Evolutionary conservation across 768 basidiomycete genomes (phyloP).

Genomic region (Baorangia bicolor): DNA sequence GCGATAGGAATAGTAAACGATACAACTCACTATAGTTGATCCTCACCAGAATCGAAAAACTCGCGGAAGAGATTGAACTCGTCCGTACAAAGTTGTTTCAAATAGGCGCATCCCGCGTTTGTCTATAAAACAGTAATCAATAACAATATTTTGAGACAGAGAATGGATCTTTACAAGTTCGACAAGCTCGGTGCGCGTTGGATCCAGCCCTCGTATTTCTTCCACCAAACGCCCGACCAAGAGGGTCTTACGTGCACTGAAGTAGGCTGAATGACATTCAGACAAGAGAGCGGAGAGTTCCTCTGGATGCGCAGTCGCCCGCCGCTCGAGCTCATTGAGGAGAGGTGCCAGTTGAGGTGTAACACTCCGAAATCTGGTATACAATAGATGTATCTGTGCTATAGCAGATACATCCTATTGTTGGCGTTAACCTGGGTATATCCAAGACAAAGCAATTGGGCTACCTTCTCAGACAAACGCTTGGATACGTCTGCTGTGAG

Average conservation of each 20-base stretch:
- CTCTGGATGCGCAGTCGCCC: conserved; percentile 74
- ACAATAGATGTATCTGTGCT: conserved; percentile 81
- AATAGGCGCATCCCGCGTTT: conserved; percentile 84
- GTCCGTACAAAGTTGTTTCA: conserved; percentile 87
- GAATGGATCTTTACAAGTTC: conserved; percentile 61
- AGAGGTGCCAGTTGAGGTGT: conserved; percentile 73
- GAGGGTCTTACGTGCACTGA: conserved; percentile 67
- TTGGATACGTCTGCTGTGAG: conserved; percentile 76
- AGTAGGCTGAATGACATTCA: conserved; percentile 89
- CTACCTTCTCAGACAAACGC: conserved; percentile 72
- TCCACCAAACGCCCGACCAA: conserved; percentile 71
- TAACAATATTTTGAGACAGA: neutral
- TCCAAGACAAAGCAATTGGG: neutral
- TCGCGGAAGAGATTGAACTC: conserved; percentile 84
- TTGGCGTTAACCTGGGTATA: neutral
- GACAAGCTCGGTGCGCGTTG: conserved; percentile 77
- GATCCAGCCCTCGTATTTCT: conserved; percentile 83
- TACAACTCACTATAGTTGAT: conserved; percentile 61
- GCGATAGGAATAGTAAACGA: neutral
- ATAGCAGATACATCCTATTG: conserved; percentile 72
- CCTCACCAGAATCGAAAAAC: conserved; percentile 87
- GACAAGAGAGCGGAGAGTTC: conserved; percentile 76
- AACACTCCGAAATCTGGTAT: conserved; percentile 81
- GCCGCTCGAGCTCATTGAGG: conserved; percentile 80
- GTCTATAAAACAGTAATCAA: conserved; percentile 50